Evolutionary conservation across 2,329 filamentous ascomycete species (phyloP), one percentile per base, ranked within the genome.

Genomic region (Pyricularia pennisetigena): DNA sequence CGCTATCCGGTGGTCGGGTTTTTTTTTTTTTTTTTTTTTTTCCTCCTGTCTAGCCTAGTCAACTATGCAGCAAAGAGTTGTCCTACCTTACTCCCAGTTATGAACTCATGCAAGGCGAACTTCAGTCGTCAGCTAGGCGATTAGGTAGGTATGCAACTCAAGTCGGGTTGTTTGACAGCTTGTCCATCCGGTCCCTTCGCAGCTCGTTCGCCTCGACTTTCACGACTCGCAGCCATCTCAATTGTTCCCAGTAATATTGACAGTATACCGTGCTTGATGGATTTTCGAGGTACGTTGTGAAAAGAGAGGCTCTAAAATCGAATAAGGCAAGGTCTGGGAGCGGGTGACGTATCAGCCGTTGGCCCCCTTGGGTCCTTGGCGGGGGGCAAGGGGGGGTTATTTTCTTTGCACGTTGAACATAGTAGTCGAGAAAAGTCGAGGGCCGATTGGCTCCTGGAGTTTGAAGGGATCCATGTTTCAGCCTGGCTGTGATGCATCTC

Each of bases 401-500:
- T n/a, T 49, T 9, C 41, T 49, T 49, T 49, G 41, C 20, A 8
- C 41, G 2, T 49, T 35, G n/a, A n/a, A n/a, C n/a, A n/a, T n/a
- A n/a, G 41, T 49, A 49, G 41, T n/a, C 5, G 41, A 20, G 23
- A 23, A 16, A 61, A 61, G 9, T 26, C 23, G 24, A 61, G 7
- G 24, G 8, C 57, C 57, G 57, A 61, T 61, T 61, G 57, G 57
- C 57, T 61, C 23, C 57, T 61, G 57, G 57, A 61, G n/a, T 61
- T 26, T 61, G 57, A 61, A 61, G 57, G 57, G 23, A 61, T 61
- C 57, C 57, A 61, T 61, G 57, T 61, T 61, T 61, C 57, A 61
- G 57, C 57, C 57, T 26, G n/a, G 57, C n/a, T 26, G n/a, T 61
- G 57, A 8, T 26, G n/a, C 57, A 61, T 61, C 57, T 26, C 24